These are phyloP conservation scores for Myriosclerotinia curreyana DNA, from an alignment of 2,329 filamentous ascomycete species.

Conservation along the genomic window DNA sequence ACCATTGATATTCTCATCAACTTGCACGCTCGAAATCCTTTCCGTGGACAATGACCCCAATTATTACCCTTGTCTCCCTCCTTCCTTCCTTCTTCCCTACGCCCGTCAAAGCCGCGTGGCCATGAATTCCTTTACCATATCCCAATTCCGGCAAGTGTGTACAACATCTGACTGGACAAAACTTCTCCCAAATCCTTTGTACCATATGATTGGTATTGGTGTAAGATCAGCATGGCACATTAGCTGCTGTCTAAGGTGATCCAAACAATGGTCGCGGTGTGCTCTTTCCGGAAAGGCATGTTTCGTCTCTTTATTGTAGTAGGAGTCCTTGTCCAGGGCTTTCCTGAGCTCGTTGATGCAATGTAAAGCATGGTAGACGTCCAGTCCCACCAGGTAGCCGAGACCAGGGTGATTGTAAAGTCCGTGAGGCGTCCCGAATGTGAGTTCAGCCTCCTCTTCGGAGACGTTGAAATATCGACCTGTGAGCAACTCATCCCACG, in stretches of 20 bases:
- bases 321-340: not conserved
- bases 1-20: not conserved
- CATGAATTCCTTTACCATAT: not conserved
- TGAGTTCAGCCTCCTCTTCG: not conserved
- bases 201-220: constrained; percentile 9
- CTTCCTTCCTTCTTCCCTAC: no score
- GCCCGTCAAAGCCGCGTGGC: not conserved
- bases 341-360: not conserved
- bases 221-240: constrained; percentile 11
- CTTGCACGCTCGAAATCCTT: not conserved
- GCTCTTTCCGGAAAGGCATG: not conserved
- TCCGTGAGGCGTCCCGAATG: not conserved
- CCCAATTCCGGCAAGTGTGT: not conserved
- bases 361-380: not conserved
- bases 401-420: constrained; percentile 1
- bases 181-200: constrained; percentile 1
- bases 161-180: not conserved
- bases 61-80: not conserved
- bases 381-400: not conserved
- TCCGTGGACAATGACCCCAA: not conserved
- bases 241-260: constrained; percentile 13
- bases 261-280: constrained; percentile 3
- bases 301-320: not conserved
- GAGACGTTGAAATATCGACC: not conserved
- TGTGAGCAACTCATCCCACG: not conserved